These are phyloP conservation scores for Starmerella apicola DNA, from an alignment of 805 yeast genomes.

Conservation along the genomic window DNA sequence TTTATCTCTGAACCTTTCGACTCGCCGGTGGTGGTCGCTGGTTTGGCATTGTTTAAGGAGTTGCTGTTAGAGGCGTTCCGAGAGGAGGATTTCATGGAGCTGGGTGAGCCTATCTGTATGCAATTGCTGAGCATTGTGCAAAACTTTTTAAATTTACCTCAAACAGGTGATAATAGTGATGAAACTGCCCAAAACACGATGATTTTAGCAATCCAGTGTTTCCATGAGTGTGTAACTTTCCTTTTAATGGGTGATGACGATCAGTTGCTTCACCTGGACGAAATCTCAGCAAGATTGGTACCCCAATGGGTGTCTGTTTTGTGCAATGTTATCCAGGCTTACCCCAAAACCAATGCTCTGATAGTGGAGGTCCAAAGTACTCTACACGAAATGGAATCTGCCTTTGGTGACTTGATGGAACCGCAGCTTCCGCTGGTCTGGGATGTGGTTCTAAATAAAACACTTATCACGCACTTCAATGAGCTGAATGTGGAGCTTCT, in stretches of 20 bases:
- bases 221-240: slow-evolving; percentile 26
- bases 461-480: slow-evolving; percentile 1
- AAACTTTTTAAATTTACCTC: no score
- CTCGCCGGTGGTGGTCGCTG: slow-evolving; percentile 33
- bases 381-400: slow-evolving; percentile 18
- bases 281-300: slow-evolving; percentile 12
- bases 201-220: slow-evolving; percentile 25
- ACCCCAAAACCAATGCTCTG: slow-evolving; percentile 4
- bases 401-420: slow-evolving; percentile 17
- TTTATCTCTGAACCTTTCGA: slow-evolving; percentile 31
- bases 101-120: slow-evolving; percentile 30
- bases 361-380: slow-evolving; percentile 19
- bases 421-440: slow-evolving; percentile 17
- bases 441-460: slow-evolving; percentile 1
- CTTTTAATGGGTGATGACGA: slow-evolving; percentile 24
- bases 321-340: slow-evolving; percentile 4
- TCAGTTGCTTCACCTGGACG: slow-evolving; percentile 17
- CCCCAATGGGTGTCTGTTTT: slow-evolving; percentile 15
- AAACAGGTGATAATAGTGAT: no score
- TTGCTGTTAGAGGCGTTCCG: slow-evolving; percentile 75
- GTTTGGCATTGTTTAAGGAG: slow-evolving; percentile 37
- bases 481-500: slow-evolving; percentile 11
- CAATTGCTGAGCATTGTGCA: slow-evolving; percentile 19
- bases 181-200: background rate
- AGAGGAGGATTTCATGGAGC: slow-evolving; percentile 75